Percentiles rank a stretch among this genome's conserved stretches.
phyloP scores from a whole-genome alignment of 2,329 filamentous ascomycete species.

The Aspergillus vadensis region DNA sequence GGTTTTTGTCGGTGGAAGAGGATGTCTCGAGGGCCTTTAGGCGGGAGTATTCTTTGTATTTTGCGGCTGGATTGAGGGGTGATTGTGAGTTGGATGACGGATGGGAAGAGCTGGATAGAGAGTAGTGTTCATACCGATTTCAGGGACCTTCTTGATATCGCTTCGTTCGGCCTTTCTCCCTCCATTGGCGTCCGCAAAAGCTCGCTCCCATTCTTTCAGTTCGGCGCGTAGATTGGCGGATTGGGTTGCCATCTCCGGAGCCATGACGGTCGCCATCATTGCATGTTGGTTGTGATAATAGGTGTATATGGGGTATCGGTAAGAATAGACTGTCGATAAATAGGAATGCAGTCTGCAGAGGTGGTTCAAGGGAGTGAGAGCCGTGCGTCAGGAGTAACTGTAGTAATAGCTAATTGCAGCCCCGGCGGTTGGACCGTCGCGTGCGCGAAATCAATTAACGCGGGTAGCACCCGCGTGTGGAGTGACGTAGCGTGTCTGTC shows the following conservation, averaged over 20 bases:
- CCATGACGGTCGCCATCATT: slow-evolving; percentile 31
- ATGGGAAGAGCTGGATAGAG: no score
- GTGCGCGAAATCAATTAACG: slow-evolving; percentile 36
- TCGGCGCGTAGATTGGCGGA: slow-evolving; percentile 43
- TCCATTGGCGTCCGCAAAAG: slow-evolving; percentile 45
- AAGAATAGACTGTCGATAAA: background rate
- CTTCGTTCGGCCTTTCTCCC: slow-evolving; percentile 49
- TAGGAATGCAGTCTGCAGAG: slow-evolving; percentile 6
- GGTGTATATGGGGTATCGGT: background rate
- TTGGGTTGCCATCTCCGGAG: slow-evolving; percentile 29
- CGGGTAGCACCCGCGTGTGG: slow-evolving; percentile 16
- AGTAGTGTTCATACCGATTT: slow-evolving; percentile 39
- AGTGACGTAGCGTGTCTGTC: slow-evolving; percentile 29
- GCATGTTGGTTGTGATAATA: slow-evolving; percentile 17
- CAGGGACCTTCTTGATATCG: slow-evolving; percentile 51
- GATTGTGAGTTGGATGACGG: background rate
- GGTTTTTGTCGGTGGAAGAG: slow-evolving; percentile 14
- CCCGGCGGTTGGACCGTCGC: slow-evolving; percentile 19
- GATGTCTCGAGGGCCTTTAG: slow-evolving; percentile 39
- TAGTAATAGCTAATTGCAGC: background rate
- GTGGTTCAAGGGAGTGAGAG: background rate
- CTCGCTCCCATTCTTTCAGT: slow-evolving; percentile 52
- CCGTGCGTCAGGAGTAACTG: background rate
- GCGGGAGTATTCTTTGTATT: slow-evolving; percentile 52
- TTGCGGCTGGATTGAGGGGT: slow-evolving; percentile 37